Conservation (phyloP, 2,329 filamentous ascomycete genomes). For the Clarireedia paspali region DNA sequence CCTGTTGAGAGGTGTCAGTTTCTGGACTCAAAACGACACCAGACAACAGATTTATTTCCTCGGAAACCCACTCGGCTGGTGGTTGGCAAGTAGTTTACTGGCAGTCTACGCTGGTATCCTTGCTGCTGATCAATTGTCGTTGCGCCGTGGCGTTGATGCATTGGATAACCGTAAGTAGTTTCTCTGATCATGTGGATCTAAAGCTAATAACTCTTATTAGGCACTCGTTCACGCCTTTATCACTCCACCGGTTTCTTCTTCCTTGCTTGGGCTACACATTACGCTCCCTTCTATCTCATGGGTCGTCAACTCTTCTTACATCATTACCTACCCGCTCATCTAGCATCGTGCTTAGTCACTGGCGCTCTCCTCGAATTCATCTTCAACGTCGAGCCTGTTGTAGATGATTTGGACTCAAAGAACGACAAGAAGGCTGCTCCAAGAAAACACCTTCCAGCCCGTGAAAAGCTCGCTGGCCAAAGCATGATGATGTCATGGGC, state of each 20-base stretch:
- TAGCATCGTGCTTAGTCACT: constrained; percentile 83
- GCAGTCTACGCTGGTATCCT: constrained; percentile 91
- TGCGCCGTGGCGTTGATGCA: constrained; percentile 87
- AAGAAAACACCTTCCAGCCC: constrained; percentile 64
- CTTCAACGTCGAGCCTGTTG: constrained; percentile 77
- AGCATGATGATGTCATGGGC: constrained; percentile 75
- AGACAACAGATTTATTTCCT: constrained; percentile 98
- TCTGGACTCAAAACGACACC: constrained; percentile 97
- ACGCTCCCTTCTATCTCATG: constrained; percentile 97
- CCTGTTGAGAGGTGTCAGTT: constrained; percentile 91
- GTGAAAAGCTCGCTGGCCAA: constrained; percentile 72
- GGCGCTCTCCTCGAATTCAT: constrained; percentile 92
- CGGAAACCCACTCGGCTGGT: constrained; percentile 95
- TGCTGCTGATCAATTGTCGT: constrained; percentile 84
- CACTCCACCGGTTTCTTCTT: constrained; percentile 99
- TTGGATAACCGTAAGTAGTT: constrained; percentile 76
- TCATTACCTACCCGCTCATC: constrained; percentile 91
- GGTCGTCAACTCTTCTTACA: constrained; percentile 96
- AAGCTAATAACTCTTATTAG: constrained; percentile 38
- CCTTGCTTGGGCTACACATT: constrained; percentile 94
- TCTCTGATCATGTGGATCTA: background rate
- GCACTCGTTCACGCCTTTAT: constrained; percentile 87
- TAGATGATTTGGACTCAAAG: constrained; percentile 38
- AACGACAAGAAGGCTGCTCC: constrained; percentile 37
- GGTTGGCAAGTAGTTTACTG: constrained; percentile 84